These are phyloP conservation scores for Erodium trifolium DNA, from an alignment of 441 rosid species.

Conservation along the genomic window DNA sequence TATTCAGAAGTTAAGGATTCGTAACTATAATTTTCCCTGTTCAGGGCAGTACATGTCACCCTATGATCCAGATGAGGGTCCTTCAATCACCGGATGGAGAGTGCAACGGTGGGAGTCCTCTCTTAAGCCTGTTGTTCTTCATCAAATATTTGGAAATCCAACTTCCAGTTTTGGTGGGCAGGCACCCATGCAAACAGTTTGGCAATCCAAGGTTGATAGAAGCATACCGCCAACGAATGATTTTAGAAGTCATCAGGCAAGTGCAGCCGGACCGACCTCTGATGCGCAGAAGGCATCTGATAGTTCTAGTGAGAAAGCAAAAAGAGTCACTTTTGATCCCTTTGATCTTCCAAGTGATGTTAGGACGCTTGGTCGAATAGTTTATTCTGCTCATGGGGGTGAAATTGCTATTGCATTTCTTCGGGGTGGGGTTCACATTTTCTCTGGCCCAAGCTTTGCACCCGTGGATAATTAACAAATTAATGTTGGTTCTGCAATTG, in stretches of 20 bases:
- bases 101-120: constrained; percentile 99
- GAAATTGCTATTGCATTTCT: constrained; percentile 96
- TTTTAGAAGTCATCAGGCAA: constrained; percentile 54
- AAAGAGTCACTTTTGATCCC: constrained; percentile 85
- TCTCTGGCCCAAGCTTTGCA: constrained; percentile 89
- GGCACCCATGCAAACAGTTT: constrained; percentile 94
- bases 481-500: constrained; percentile 92
- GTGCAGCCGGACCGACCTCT: constrained; percentile 43
- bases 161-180: constrained; percentile 91
- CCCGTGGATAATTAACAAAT: constrained; percentile 92
- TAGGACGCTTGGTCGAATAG: constrained; percentile 87
- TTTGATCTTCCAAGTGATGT: constrained; percentile 97
- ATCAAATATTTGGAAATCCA: constrained; percentile 95
- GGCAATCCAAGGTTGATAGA: constrained; percentile 93
- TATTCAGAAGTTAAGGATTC: background rate
- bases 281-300: constrained; percentile 51
- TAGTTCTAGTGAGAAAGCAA: constrained; percentile 49
- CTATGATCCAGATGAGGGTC: constrained; percentile 99
- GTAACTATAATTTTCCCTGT: constrained; percentile 14
- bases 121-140: constrained; percentile 94
- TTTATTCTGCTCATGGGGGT: constrained; percentile 98
- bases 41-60: constrained; percentile 99
- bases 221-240: constrained; percentile 88
- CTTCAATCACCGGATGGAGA: constrained; percentile 99
- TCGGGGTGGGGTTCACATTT: constrained; percentile 93